Evolutionary conservation across 345 rosid species (phyloP).

Genomic region (Cochlearia excelsa): DNA sequence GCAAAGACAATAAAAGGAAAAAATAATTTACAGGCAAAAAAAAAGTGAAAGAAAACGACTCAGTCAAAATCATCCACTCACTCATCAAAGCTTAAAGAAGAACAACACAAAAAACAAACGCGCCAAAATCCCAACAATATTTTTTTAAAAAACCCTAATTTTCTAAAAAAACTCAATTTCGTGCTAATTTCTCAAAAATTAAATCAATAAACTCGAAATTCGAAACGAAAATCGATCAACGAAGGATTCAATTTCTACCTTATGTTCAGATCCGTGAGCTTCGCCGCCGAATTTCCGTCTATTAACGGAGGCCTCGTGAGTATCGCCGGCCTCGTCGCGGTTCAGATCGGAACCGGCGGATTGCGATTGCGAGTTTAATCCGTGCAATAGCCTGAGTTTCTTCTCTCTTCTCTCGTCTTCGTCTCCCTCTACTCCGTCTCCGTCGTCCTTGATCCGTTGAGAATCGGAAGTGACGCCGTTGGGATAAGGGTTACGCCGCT

Average conservation of each 20-base stretch:
- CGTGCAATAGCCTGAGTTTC: constrained; percentile 68
- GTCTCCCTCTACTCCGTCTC: constrained; percentile 51
- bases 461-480: constrained; percentile 33
- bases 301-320: constrained; percentile 41
- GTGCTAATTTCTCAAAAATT: not conserved
- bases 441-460: constrained; percentile 31
- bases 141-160: constrained; percentile 22
- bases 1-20: constrained; percentile 1
- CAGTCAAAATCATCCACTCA: constrained; percentile 59
- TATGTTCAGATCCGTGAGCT: constrained; percentile 53
- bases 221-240: not conserved
- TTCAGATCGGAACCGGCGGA: constrained; percentile 44
- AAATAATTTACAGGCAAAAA: constrained; percentile 28
- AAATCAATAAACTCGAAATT: constrained; percentile 2
- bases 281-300: constrained; percentile 41
- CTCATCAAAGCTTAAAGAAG: constrained; percentile 29
- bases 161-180: constrained; percentile 3
- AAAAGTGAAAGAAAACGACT: constrained; percentile 30
- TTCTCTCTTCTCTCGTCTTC: constrained; percentile 73
- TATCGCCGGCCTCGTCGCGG: constrained; percentile 29
- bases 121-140: constrained; percentile 48
- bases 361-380: constrained; percentile 49
- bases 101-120: constrained; percentile 26
- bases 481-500: constrained; percentile 50
- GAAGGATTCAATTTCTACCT: constrained; percentile 40